These are phyloP conservation scores for Quercus engelmannii DNA, from an alignment of 306 rosid species.

Conservation along the genomic window DNA sequence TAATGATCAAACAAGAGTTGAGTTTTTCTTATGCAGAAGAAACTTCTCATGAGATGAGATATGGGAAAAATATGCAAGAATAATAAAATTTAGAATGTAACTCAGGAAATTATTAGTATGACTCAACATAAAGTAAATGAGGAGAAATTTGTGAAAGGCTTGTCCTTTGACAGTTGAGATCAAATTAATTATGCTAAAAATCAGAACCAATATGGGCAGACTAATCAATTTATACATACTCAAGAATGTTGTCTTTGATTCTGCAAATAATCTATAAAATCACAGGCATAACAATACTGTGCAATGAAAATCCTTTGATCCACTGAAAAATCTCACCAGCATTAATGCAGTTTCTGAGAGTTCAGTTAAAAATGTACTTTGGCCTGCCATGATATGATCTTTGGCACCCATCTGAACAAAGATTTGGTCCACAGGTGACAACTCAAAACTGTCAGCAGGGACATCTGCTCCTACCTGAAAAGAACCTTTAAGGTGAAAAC, in stretches of 20 bases:
- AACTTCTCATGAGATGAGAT: no score
- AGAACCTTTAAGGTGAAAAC: conserved; percentile 18
- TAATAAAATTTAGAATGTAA: not conserved
- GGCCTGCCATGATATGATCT: conserved; percentile 96
- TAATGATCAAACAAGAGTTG: no score
- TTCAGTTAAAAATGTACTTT: conserved; percentile 92
- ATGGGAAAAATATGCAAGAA: not conserved
- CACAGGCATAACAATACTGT: not conserved
- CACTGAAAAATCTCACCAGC: conserved; percentile 55
- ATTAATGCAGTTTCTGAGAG: conserved; percentile 89
- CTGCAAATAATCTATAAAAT: not conserved
- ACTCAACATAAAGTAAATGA: not conserved
- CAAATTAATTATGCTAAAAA: not conserved
- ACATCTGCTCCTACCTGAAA: conserved; percentile 91
- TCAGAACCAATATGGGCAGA: not conserved
- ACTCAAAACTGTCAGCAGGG: conserved; percentile 83
- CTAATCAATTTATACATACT: not conserved
- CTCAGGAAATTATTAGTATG: not conserved
- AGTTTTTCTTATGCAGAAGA: no score
- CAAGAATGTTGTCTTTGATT: not conserved
- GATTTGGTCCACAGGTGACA: conserved; percentile 80
- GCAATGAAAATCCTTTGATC: not conserved
- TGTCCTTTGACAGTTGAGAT: not conserved
- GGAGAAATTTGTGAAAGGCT: not conserved
- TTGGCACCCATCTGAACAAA: conserved; percentile 96